A percentile compares a stretch with the other conserved stretches of the same genome.
Conservation (phyloP, 345 rosid species). For the Excoecaria cochinchinensis region DNA sequence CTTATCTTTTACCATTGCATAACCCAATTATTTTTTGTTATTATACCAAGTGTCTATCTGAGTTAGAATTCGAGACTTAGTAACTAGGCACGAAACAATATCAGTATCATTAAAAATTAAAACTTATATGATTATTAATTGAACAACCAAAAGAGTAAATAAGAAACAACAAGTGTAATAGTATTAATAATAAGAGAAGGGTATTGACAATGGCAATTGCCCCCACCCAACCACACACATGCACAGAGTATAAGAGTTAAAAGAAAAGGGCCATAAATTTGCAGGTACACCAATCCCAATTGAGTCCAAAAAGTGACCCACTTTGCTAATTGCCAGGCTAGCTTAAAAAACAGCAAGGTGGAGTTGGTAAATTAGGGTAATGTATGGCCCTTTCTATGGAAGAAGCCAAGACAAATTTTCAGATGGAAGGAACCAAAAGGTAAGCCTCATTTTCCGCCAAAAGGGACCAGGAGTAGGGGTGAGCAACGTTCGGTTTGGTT, state of each 20-base stretch:
- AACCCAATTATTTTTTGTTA: background rate
- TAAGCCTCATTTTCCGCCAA: conserved; percentile 35
- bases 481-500: no score
- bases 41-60: no score
- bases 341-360: conserved; percentile 18
- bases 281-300: no score
- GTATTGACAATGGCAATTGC: background rate
- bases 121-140: no score
- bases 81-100: no score
- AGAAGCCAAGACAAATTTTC: conserved; percentile 26
- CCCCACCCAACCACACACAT: conserved; percentile 13
- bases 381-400: conserved; percentile 13
- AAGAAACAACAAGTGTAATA: no score
- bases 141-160: no score
- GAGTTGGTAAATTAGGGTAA: conserved; percentile 34
- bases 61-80: no score
- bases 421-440: conserved; percentile 36
- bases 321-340: conserved; percentile 34
- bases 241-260: background rate
- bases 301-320: conserved; percentile 12
- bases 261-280: background rate
- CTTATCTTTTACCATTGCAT: background rate
- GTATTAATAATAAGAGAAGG: no score
- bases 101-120: no score
- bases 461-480: conserved; percentile 15